phyloP scores from a whole-genome alignment of 352 stramenopile genomes.

The Globisporangium camurandrum region DNA sequence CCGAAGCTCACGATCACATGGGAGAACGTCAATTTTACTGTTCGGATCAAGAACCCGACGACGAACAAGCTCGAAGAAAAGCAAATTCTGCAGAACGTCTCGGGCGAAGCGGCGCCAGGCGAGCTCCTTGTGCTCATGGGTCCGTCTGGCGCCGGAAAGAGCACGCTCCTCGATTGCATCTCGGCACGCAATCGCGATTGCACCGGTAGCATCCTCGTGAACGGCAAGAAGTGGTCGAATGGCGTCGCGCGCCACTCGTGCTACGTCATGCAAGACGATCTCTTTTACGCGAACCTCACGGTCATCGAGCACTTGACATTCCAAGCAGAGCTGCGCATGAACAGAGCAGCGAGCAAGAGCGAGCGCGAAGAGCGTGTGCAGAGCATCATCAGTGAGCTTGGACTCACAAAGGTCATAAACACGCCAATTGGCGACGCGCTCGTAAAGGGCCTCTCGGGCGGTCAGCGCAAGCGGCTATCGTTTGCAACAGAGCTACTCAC shows the following conservation, averaged over 20 bases:
- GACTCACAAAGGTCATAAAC: slow-evolving; percentile 30
- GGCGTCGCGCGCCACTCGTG: slow-evolving; percentile 17
- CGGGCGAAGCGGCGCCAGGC: slow-evolving; percentile 19
- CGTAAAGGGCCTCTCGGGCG: slow-evolving; percentile 49
- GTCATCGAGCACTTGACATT: slow-evolving; percentile 83
- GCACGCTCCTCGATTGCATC: slow-evolving; percentile 31
- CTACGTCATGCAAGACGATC: slow-evolving; percentile 85
- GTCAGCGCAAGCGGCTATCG: slow-evolving; percentile 72
- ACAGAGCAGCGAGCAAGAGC: slow-evolving; percentile 11
- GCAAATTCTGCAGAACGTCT: slow-evolving; percentile 34
- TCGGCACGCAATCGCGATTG: slow-evolving; percentile 37
- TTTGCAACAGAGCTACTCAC: slow-evolving; percentile 77
- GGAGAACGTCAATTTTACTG: slow-evolving; percentile 21
- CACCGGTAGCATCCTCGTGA: slow-evolving; percentile 40
- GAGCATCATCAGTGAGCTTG: slow-evolving; percentile 33
- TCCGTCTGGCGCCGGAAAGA: slow-evolving; percentile 32
- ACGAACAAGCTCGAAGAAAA: slow-evolving; percentile 22
- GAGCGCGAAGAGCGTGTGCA: slow-evolving; percentile 18
- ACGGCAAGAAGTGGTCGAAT: slow-evolving; percentile 33
- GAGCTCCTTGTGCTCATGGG: slow-evolving; percentile 34
- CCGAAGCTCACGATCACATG: slow-evolving; percentile 26
- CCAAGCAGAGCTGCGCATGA: slow-evolving; percentile 62
- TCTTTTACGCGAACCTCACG: slow-evolving; percentile 77
- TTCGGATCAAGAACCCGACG: slow-evolving; percentile 20
- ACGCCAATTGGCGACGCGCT: slow-evolving; percentile 32